phyloP scores from a whole-genome alignment of 2,329 filamentous ascomycete genomes.

The Botrytis pseudocinerea region DNA sequence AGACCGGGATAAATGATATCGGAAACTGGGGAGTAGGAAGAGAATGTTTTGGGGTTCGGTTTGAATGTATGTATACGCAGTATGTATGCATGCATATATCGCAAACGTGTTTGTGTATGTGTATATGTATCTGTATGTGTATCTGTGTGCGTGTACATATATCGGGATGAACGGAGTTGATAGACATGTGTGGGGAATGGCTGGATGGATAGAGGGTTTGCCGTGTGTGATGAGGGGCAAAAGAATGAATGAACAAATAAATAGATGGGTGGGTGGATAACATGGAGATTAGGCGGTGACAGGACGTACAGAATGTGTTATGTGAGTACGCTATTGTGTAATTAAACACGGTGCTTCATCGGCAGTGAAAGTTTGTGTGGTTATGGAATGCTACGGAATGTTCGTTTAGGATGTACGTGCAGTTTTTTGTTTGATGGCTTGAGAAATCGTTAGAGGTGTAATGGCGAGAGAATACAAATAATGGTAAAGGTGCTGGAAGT shows the following conservation, averaged over 20 bases:
- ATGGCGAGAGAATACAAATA: rapidly evolving
- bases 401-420: neutral
- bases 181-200: no score
- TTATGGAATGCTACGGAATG: neutral
- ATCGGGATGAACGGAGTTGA: neutral
- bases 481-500: neutral
- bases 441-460: neutral
- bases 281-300: neutral
- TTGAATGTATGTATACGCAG: no score
- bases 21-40: no score
- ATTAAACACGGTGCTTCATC: neutral
- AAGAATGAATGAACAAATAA: neutral
- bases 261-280: neutral
- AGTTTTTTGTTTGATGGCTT: neutral
- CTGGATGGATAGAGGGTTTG: neutral
- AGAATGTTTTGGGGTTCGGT: no score
- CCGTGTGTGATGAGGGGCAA: neutral
- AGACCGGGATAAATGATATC: no score
- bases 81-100: neutral
- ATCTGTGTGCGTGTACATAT: neutral
- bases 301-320: neutral
- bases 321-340: neutral
- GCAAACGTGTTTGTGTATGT: neutral
- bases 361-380: neutral
- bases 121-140: neutral